Base-by-base conservation (phyloP, 2,329 filamentous ascomycete genomes). In the Pseudodiploospora longispora region DNA sequence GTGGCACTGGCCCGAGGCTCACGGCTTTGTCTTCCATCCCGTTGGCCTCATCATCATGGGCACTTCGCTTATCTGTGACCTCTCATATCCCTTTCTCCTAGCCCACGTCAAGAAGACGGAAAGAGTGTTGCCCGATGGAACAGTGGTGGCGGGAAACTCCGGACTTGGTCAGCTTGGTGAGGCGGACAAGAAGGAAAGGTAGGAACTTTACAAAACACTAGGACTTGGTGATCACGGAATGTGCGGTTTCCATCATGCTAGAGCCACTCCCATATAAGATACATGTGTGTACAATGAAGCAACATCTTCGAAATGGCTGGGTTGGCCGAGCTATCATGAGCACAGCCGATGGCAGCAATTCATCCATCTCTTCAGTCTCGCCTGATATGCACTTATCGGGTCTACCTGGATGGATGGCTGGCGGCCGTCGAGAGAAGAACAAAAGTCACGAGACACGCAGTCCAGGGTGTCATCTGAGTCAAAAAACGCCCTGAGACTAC, bases 1-100 rank as follows among this genome's bases (percentile, higher is more conserved):
- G 70, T 71, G 66, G 59, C 65, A 65, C 50, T 75, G 72, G 72
- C 70, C 69, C 3, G 72, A 74, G 44, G 67, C 70, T 1, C 68
- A 75, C 51, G 64, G 62, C 8, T 76, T 72, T 52, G 65, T 70
- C 30, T 57, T 64, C 40, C 65, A 64, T 30, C 69, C 67, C 0
- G 55, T 71, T 4, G 65, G 62, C 1, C 37, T 72, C 4, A 66
- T 73, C 45, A 52, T 75, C 10, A 62, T 63, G 48, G 64, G 59
- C 1, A 63, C 64, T 0, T 63, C 63, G 10, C 43, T 70, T 2
- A 37, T 65, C 10, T 69, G 65, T 39, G 72, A 76, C 49, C 32
- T 70, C 9, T 51, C 61, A 2, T 75, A 76, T 44, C 66, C 70
- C 0, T 64, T 72, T 37, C 49, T 70, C 7, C 51, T 76, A 38